Evolutionary conservation across 441 rosid species (phyloP).

Genomic region (Sinapis alba): DNA sequence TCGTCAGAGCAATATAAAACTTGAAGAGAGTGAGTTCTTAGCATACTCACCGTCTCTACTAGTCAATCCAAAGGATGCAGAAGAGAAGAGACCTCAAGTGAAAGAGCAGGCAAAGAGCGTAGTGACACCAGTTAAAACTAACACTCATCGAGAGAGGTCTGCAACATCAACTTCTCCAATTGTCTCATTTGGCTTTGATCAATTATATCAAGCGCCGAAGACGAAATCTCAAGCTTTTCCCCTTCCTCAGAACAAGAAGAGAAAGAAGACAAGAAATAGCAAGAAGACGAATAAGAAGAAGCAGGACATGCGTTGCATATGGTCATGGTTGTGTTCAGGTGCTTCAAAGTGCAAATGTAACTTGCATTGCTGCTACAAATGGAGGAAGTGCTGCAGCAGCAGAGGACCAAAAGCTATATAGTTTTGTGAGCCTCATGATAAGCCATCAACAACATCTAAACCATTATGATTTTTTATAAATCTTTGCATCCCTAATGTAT

Average conservation of each 20-base stretch:
- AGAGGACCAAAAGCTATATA: slow-evolving; percentile 28
- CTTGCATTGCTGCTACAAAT: slow-evolving; percentile 37
- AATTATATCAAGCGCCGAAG: slow-evolving; percentile 35
- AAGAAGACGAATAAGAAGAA: not conserved
- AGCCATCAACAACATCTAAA: not conserved
- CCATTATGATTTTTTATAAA: not conserved
- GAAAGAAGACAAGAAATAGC: too few species aligned
- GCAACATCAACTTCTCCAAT: not conserved
- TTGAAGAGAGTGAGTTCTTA: slow-evolving; percentile 44
- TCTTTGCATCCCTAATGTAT: not conserved
- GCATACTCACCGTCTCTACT: slow-evolving; percentile 35
- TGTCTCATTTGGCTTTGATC: slow-evolving; percentile 29
- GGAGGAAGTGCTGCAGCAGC: slow-evolving; percentile 29
- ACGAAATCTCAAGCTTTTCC: slow-evolving; percentile 43
- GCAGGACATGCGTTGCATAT: slow-evolving; percentile 37
- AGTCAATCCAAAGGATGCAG: slow-evolving; percentile 21
- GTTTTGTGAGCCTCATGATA: not conserved
- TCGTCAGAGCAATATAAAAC: slow-evolving; percentile 8
- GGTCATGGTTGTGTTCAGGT: slow-evolving; percentile 40
- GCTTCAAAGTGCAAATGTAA: slow-evolving; percentile 34
- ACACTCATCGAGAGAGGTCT: slow-evolving; percentile 1
- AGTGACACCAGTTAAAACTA: slow-evolving; percentile 5
- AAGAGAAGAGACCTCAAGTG: slow-evolving; percentile 10
- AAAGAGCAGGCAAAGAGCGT: slow-evolving; percentile 39
- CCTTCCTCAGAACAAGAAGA: slow-evolving; percentile 35